Base-by-base conservation (phyloP, 768 basidiomycete genomes). In the Lactifluus subvellereus region DNA sequence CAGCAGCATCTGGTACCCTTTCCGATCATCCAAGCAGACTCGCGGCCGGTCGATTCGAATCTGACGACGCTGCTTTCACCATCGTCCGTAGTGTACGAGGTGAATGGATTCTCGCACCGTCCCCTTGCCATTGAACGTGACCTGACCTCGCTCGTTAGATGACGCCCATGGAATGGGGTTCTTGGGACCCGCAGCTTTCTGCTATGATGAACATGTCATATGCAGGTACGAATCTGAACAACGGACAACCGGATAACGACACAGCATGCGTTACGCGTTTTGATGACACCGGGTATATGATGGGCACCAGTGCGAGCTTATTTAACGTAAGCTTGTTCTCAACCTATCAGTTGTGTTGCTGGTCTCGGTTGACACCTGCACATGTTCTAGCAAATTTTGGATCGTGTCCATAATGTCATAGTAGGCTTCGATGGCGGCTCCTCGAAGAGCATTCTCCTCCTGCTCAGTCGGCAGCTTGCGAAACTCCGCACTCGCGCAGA, bases 281-380 rank as follows among this genome's bases (percentile, higher is more conserved):
- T 68, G 89, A 92, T 69, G 87, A 88, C 71, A 82, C 80, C 0
- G 81, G 80, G 0, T 93, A 90, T 71, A 71, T 92, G 38, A 86
- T 90, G 78, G 91, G 88, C 9, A 83, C 83, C 2, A 90, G 89
- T 42, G 82, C 88, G 18, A 86, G 81, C 67, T 71, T 88, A 30
- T 89, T 89, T 74, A 85, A 85, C 66, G 84, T 83, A 66, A 60
- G 75, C 66, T 52, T 65, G 14, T 48, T 54, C 60, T 20, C 0
- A 27, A 2, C 30, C 20, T 3, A 4, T 2, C 33, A 10, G 45
- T 16, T 35, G 43, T 40, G 42, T 14, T 56, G 61, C 16, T 14
- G 20, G 40, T 20, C 37, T 47, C 30, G n/a, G 20, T 22, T 30
- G 11, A 57, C 20, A 27, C 16, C 1, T 14, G 10, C 14, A 50